phyloP scores from a whole-genome alignment of 2,329 filamentous ascomycete species.

The Westerdykella sp. region DNA sequence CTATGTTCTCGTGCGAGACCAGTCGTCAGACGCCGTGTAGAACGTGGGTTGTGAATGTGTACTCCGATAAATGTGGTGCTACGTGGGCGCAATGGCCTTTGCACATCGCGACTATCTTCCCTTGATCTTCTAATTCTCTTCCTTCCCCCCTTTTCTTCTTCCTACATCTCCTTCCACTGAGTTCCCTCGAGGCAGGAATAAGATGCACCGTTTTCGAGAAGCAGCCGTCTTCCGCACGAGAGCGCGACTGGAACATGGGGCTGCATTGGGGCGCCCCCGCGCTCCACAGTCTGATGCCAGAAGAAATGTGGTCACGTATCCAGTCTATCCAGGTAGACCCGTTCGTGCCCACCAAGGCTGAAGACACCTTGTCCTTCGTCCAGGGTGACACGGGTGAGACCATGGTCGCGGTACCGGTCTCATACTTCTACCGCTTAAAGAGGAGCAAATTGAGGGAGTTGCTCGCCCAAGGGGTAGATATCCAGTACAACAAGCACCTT shows the following conservation, averaged over 20 bases:
- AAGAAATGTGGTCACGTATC: slow-evolving; percentile 47
- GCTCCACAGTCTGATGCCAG: slow-evolving; percentile 48
- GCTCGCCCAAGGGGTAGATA: slow-evolving; percentile 23
- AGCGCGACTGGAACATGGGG: slow-evolving; percentile 59
- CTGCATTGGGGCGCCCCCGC: slow-evolving; percentile 56
- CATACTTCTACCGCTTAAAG: slow-evolving; percentile 32
- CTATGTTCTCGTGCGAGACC: background rate
- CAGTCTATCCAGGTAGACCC: slow-evolving; percentile 51
- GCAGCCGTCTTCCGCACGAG: slow-evolving; percentile 40
- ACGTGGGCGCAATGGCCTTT: background rate
- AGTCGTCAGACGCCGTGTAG: background rate
- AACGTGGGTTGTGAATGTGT: too few relatives aligned
- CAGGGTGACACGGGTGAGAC: slow-evolving; percentile 33
- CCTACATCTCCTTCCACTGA: background rate
- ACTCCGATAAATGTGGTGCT: slow-evolving; percentile 1
- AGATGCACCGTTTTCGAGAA: slow-evolving; percentile 53
- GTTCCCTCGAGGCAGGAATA: slow-evolving; percentile 23
- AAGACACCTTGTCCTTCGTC: slow-evolving; percentile 31
- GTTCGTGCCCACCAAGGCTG: slow-evolving; percentile 32
- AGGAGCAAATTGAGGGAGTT: slow-evolving; percentile 31
- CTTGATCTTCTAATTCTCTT: background rate
- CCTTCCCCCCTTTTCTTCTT: background rate
- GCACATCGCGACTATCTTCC: background rate
- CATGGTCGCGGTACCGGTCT: slow-evolving; percentile 28
- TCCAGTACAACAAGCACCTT: slow-evolving; percentile 38